Conservation (phyloP, 495 filamentous ascomycete species). For the Penicillium nucicola region DNA sequence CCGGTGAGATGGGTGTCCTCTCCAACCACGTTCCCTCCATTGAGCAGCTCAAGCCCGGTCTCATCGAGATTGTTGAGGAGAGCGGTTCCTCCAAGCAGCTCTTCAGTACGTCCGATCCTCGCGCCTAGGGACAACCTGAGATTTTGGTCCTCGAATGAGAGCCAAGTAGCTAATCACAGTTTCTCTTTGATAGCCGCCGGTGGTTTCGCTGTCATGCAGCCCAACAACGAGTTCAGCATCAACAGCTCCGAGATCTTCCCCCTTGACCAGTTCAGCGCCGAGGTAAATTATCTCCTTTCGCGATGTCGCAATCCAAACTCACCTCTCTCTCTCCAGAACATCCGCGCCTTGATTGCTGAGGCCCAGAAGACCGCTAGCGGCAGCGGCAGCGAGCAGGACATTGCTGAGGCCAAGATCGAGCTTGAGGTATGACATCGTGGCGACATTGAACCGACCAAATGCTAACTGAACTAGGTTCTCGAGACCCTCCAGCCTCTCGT, state of each 20-base stretch:
- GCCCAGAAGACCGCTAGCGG: constrained; percentile 92
- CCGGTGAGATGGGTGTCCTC: constrained; percentile 98
- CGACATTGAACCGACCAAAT: background rate
- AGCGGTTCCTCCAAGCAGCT: constrained; percentile 89
- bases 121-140: constrained; percentile 6
- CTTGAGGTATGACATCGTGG: constrained; percentile 67
- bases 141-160: constrained; percentile 1
- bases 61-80: constrained; percentile 96
- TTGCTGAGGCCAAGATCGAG: constrained; percentile 98
- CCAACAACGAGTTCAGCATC: constrained; percentile 91
- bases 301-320: constrained; percentile 6
- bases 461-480: constrained; percentile 52
- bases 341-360: constrained; percentile 68
- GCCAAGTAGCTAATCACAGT: constrained; percentile 19
- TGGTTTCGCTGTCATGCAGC: constrained; percentile 95
- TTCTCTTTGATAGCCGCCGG: constrained; percentile 70
- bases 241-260: constrained; percentile 95
- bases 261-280: constrained; percentile 91
- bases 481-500: constrained; percentile 72
- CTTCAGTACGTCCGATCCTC: constrained; percentile 74
- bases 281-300: constrained; percentile 44
- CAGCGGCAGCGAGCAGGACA: constrained; percentile 91
- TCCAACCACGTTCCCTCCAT: constrained; percentile 99
- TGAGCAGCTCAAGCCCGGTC: constrained; percentile 95
- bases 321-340: constrained; percentile 26